Percentiles rank a stretch among this genome's conserved stretches.
These are phyloP conservation scores for Vitis riparia DNA, from an alignment of 164 flowering plant genomes.

Conservation along the genomic window DNA sequence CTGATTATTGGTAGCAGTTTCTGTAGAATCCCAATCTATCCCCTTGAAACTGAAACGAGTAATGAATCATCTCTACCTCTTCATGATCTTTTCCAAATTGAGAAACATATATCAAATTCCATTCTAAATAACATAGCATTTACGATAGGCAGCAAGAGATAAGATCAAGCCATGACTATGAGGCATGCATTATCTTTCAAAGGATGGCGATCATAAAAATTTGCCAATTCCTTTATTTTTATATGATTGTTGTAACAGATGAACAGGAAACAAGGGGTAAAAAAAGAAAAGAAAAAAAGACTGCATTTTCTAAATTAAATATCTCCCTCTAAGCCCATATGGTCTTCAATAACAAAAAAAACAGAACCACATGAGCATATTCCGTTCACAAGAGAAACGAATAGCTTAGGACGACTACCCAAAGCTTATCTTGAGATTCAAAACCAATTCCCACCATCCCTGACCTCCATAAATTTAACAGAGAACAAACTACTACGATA, in stretches of 20 bases:
- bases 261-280: conserved; percentile 9
- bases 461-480: conserved; percentile 13
- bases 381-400: conserved; percentile 19
- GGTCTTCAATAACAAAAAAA: conserved; percentile 44
- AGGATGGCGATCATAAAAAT: conserved; percentile 14
- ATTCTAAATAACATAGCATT: no score
- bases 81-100: no score
- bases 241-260: conserved; percentile 14
- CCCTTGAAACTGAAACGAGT: no score
- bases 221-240: conserved; percentile 10
- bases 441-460: conserved; percentile 21
- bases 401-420: conserved; percentile 27
- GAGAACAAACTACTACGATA: conserved; percentile 38
- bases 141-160: no score
- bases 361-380: conserved; percentile 50
- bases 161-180: no score
- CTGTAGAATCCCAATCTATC: no score
- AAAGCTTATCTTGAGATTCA: conserved; percentile 21
- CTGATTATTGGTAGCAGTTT: no score
- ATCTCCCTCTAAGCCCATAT: conserved; percentile 36
- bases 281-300: conserved; percentile 14
- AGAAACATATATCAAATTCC: no score
- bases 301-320: conserved; percentile 21
- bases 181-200: not conserved
- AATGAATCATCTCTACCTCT: no score